These are phyloP conservation scores for Plasmodium berghei DNA, from an alignment of 169 alveolate species.

Conservation along the genomic window DNA sequence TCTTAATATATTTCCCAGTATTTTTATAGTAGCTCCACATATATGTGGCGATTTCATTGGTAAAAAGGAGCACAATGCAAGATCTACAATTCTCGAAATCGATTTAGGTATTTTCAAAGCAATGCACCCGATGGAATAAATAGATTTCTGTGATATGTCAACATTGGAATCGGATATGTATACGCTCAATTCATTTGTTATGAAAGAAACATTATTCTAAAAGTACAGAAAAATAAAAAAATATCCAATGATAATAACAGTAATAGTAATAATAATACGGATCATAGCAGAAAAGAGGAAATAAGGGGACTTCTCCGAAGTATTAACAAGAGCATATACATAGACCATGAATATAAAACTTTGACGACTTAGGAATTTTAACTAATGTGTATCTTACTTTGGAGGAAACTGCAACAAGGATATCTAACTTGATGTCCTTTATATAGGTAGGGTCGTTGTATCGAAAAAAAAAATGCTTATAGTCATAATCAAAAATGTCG, in stretches of 20 bases:
- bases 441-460: constrained; percentile 90
- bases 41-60: constrained; percentile 83
- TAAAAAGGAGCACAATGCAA: constrained; percentile 82
- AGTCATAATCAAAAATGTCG: constrained; percentile 82
- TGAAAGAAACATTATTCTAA: constrained; percentile 89
- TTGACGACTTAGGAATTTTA: no score
- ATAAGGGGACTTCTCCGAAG: no score
- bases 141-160: constrained; percentile 92
- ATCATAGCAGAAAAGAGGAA: no score
- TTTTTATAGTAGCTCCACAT: constrained; percentile 88
- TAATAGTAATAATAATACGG: no score
- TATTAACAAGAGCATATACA: no score
- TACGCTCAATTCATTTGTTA: constrained; percentile 92
- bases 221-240: background rate
- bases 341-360: no score
- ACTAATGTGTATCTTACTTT: constrained; percentile 73
- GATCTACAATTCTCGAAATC: constrained; percentile 86
- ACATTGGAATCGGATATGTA: constrained; percentile 95
- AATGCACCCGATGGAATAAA: constrained; percentile 92
- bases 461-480: constrained; percentile 85
- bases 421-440: constrained; percentile 86
- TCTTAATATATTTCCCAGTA: constrained; percentile 87
- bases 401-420: constrained; percentile 86
- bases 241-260: background rate
- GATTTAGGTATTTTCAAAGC: constrained; percentile 91